These are phyloP conservation scores for Cornus kousa DNA, from an alignment of 148 eudicot species.

Conservation along the genomic window DNA sequence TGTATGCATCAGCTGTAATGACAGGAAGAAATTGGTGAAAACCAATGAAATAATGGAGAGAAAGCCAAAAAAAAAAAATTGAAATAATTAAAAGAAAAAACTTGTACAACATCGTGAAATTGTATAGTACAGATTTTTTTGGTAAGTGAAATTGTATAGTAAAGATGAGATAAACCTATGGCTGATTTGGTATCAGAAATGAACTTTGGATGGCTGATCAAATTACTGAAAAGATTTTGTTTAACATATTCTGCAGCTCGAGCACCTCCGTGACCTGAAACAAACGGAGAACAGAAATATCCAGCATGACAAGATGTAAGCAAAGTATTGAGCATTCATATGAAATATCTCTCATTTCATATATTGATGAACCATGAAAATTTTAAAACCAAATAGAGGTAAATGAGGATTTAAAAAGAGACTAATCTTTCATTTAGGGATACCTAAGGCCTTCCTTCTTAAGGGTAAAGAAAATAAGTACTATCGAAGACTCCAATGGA, in stretches of 20 bases:
- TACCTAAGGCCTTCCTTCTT: background rate
- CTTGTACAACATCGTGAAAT: slow-evolving; percentile 2
- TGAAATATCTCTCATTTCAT: background rate
- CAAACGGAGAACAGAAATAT: slow-evolving; percentile 4
- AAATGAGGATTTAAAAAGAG: too few species aligned
- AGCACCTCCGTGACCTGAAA: slow-evolving; percentile 95
- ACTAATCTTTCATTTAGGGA: background rate
- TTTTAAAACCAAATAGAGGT: too few species aligned
- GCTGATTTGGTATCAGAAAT: slow-evolving; percentile 97
- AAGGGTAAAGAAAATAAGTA: background rate
- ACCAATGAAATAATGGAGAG: background rate
- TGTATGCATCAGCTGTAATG: slow-evolving; percentile 86
- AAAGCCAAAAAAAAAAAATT: too few species aligned
- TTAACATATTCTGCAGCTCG: slow-evolving; percentile 97
- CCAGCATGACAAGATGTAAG: background rate
- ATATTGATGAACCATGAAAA: background rate
- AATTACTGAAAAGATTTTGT: slow-evolving; percentile 84
- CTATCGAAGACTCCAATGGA: background rate
- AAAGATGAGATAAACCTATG: slow-evolving; percentile 51
- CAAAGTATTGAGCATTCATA: background rate
- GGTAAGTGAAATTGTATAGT: too few species aligned
- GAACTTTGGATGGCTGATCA: slow-evolving; percentile 89
- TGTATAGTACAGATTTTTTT: background rate
- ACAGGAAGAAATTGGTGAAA: slow-evolving; percentile 8
- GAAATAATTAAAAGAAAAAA: background rate